Base-by-base conservation (phyloP, 2,329 filamentous ascomycete genomes). In the Bertia moriformis region DNA sequence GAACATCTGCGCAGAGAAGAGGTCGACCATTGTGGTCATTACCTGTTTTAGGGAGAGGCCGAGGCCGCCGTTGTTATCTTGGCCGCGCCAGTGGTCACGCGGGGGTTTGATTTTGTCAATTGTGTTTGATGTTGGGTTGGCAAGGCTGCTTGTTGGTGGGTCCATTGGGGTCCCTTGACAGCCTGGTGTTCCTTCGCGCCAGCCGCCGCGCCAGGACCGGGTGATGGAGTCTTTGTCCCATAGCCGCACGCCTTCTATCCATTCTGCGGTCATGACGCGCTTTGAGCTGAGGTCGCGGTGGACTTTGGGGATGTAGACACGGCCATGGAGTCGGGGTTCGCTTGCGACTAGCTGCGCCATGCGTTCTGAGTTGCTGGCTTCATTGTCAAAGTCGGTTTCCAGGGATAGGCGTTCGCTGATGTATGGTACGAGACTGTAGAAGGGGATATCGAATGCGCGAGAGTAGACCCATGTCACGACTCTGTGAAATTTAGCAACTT, bases 1-100 rank as follows among this genome's bases (percentile, higher is more conserved):
- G 66, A 95, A 98, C 71, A 96, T 96, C 54, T 96, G 89, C 2
- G 86, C 88, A n/a, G 81, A 84, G 65, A 96, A 98, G 22, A 96
- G 71, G 55, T 95, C 89, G 38, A 95, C 75, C 78, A 96, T 95
- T 20, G 86, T 95, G 4, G 81, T 83, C 91, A 96, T 96, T 42
- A 95, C 86, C 42, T 89, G 81, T 51, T 83, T 83, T 19, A 86
- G 66, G 4, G 75, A 78, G 3, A 98, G 65, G 0, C 91, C 91
- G 0, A 96, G 73, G 0, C 91, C 91, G 38, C 88, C 89, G 43
- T 73, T 77, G 18, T 75, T 72, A 38, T 73, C 70, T 4, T 59
- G 62, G 3, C 89, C 88, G 48, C 73, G 76, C 87, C 87, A 95
- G 49, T 73, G 69, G 29, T 76, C 71, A 7, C 89, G 78, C 39